Percentiles rank a stretch among this genome's conserved stretches.
Evolutionary conservation across 2,329 filamentous ascomycete genomes (phyloP).

Genomic region (Fusarium denticulatum): DNA sequence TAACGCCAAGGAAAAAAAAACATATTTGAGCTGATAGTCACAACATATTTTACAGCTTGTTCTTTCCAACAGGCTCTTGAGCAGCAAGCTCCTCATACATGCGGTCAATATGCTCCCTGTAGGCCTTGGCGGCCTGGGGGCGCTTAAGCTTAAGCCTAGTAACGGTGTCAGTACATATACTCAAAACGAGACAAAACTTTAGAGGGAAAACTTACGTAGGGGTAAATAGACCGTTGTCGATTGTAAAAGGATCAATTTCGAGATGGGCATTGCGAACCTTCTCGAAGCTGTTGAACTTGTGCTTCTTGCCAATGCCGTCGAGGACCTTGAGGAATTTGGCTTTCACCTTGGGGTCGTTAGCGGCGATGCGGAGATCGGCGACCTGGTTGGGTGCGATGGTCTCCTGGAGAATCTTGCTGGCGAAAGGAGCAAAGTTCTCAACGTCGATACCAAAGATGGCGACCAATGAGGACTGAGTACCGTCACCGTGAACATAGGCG

Average conservation of each 20-base stretch:
- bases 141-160: slow-evolving; percentile 69
- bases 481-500: slow-evolving; percentile 92
- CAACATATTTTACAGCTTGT: slow-evolving; percentile 39
- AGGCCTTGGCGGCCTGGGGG: slow-evolving; percentile 64
- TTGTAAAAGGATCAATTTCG: slow-evolving; percentile 87
- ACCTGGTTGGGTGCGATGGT: slow-evolving; percentile 72
- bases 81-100: slow-evolving; percentile 64
- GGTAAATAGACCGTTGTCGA: slow-evolving; percentile 90
- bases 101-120: slow-evolving; percentile 61
- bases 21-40: not conserved
- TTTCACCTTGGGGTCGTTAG: slow-evolving; percentile 74
- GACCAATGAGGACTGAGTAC: slow-evolving; percentile 82
- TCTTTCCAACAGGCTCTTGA: slow-evolving; percentile 25
- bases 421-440: slow-evolving; percentile 82
- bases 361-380: slow-evolving; percentile 72
- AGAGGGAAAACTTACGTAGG: slow-evolving; percentile 74
- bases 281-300: slow-evolving; percentile 94
- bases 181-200: not conserved
- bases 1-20: slow-evolving; percentile 3
- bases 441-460: slow-evolving; percentile 90
- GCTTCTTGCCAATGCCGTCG: slow-evolving; percentile 79
- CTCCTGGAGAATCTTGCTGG: slow-evolving; percentile 78
- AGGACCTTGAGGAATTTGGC: slow-evolving; percentile 81
- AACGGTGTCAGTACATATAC: slow-evolving; percentile 15
- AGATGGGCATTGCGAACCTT: slow-evolving; percentile 78